Base-by-base conservation (phyloP, 306 rosid species). In the Trifolium dubium region DNA sequence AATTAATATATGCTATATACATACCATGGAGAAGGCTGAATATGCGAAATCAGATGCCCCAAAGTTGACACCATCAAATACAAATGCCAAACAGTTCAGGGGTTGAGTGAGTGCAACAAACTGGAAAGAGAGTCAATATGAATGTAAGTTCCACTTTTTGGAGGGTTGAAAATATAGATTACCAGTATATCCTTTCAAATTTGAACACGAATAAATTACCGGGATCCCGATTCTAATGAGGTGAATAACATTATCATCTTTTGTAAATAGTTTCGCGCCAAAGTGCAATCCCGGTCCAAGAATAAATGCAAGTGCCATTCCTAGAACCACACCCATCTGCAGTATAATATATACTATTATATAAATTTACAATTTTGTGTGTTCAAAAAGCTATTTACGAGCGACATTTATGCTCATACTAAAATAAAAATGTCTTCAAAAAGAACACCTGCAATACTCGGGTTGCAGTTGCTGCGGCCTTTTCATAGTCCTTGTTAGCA, bases 11-110 rank as follows among this genome's bases (percentile, higher is more conserved):
- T 64, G 75, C 64, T 74, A 72, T 47, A 43, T 64, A 85, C 90
- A 72, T 77, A 83, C 99, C 99, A 94, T 87, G 60, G 99, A 94
- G 80, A 70, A 89, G 64, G 99, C 99, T 66, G 99, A 90, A 80
- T 94, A 94, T 12, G 95, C 93, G 74, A 94, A 94, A 87, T 94
- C 99, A 77, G 99, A 92, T 44, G 97, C 99, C 53, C 99, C 99
- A 71, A 89, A 94, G 85, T 94, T 94, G 87, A 94, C 83, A 37
- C 99, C 99, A 69, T 94, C 99, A 53, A 92, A 94, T 58, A 94
- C 95, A 83, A 94, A 94, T 32, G 99, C 97, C 86, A 94, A 80
- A 55, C 88, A 82, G 74, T 94, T 94, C 72, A 94, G 74, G 73
- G 99, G 99, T 74, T 94, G 99, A 55, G 96, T 94, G 50, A 86